Base-by-base conservation (phyloP, 192 early-diverging fungal genomes). In the Coemansia nantahalensis region DNA sequence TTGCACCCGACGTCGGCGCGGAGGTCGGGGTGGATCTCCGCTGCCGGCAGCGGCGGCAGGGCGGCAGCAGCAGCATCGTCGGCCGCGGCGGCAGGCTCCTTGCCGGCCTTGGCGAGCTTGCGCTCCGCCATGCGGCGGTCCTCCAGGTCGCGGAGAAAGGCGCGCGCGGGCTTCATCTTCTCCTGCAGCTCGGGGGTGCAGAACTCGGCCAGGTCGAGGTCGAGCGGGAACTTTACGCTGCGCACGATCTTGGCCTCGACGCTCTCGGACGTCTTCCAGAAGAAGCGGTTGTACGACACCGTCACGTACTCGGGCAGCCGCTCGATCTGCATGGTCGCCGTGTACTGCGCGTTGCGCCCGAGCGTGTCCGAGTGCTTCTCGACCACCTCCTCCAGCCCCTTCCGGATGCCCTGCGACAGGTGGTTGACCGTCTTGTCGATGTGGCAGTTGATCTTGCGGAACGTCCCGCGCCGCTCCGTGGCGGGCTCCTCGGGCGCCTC, bases 181-280 rank as follows among this genome's bases (percentile, higher is more conserved):
- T 77, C 67, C 37, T 86, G 82, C 17, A 99, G 80, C 56, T 91
- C 89, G 7, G 83, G 56, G 12, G 92, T 93, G 59, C 92, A 94
- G 45, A 91, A 84, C 48, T 89, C 83, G n/a, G 85, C 78, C 8
- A 84, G 85, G 54, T 99, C 95, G 30, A 95, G 75, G 18, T 94
- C 91, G 30, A 94, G 79, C 14, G 96, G 95, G 62, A 93, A 97
- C 64, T 92, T 89, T 39, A 99, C 95, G 62, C 86, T 88, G 58
- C 93, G 92, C 49, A 97, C 66, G 68, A 99, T 98, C 68, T 99
- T 99, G 12, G 93, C 89, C 40, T 86, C 85, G 9, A 90, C 78
- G 26, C 79, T 71, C 50, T 89, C 88, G 8, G 81, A 63, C 0
- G 84, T 63, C 55, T 94, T 95, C 95, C 95, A 99, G 79, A 90